Base-by-base conservation (phyloP, 495 filamentous ascomycete genomes). In the Chlorociboria aeruginascens region DNA sequence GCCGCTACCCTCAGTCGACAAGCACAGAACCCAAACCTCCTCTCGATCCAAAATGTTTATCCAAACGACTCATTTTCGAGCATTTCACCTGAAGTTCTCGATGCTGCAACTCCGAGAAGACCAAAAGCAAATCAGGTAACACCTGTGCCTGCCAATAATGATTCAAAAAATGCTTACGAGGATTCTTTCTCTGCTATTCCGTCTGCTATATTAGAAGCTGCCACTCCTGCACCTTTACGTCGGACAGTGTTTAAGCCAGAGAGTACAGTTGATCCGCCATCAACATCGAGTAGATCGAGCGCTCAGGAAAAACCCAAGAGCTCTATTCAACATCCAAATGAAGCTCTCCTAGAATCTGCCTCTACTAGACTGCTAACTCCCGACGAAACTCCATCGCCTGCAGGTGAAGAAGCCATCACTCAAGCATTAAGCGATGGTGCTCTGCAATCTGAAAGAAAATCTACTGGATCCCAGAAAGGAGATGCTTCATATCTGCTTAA, bases 121-220 rank as follows among this genome's bases (percentile, higher is more conserved):
- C 40, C 20, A 29, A 54, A 51, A 37, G 16, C 34, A 8, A n/a
- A 16, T 29, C 7, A 14, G 8, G 3, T 43, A n/a, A 34, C 40
- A 43, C 9, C 32, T 10, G 17, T n/a, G 13, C 32, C 20, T 7
- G 42, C 12, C 29, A 29, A 32, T 8, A 42, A 34, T 10, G 20
- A 4, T 25, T 25, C 25, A 16, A 39, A 29, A 13, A 13, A 48
- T 41, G 48, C 39, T n/a, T 72, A 73, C 37, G 67, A 72, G 1
- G 71, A 74, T 43, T 73, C 71, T 2, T 75, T 75, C 49, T 75
- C 73, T 1, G 64, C 69, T 32, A 69, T 77, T 28, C 68, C 72
- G 30, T 62, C 66, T 1, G 63, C 51, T 7, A 54, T 74, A 17
- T 63, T 75, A 11, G 64, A 61, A 6, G 70, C 71, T 13, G 69